phyloP scores from a whole-genome alignment of 1,284 basidiomycete genomes.

The Austroboletus niveus region DNA sequence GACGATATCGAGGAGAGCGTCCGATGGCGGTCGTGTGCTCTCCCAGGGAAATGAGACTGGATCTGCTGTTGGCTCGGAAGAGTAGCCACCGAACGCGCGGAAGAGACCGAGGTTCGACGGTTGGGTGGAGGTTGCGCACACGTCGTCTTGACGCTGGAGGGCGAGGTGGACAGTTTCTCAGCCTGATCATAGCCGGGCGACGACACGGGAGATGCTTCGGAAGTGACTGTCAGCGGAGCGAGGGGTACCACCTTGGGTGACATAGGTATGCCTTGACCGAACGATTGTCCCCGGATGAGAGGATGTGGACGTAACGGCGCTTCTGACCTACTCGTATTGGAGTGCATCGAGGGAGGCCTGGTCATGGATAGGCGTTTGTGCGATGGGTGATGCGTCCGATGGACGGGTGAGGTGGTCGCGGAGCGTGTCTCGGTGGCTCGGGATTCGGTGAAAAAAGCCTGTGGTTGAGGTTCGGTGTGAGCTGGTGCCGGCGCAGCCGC shows the following conservation, averaged over 20 bases:
- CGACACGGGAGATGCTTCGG: constrained; percentile 46
- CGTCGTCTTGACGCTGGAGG: constrained; percentile 39
- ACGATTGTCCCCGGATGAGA: constrained; percentile 69
- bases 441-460: constrained; percentile 20
- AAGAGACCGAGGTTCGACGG: constrained; percentile 66
- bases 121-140: constrained; percentile 23
- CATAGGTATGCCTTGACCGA: constrained; percentile 40
- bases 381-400: constrained; percentile 29
- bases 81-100: constrained; percentile 59
- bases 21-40: constrained; percentile 53
- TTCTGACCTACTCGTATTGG: constrained; percentile 41
- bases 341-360: constrained; percentile 66
- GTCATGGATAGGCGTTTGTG: constrained; percentile 40
- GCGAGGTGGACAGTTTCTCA: constrained; percentile 33
- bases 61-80: constrained; percentile 42
- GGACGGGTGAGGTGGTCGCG: constrained; percentile 42
- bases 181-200: constrained; percentile 34
- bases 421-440: constrained; percentile 36
- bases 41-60: constrained; percentile 33
- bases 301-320: constrained; percentile 62
- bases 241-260: constrained; percentile 52
- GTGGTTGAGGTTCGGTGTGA: constrained; percentile 18
- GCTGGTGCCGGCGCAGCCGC: constrained; percentile 12
- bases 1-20: constrained; percentile 66
- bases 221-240: constrained; percentile 59